Evolutionary conservation across 129 eudicot genomes (phyloP), one percentile per base, ranked within the genome.

Genomic region (Dittrichia graveolens): DNA sequence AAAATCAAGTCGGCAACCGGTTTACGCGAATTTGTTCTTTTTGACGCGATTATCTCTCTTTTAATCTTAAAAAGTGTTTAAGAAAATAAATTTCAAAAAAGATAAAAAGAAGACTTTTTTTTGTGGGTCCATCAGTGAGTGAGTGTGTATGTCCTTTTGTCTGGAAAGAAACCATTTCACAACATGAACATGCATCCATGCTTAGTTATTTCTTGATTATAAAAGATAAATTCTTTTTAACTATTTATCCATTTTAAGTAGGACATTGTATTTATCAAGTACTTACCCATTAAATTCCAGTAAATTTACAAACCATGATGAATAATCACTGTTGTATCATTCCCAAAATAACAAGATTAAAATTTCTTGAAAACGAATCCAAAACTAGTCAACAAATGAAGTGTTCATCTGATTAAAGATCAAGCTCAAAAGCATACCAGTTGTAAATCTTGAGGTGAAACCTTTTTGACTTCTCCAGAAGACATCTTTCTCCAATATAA

Each of bases 371-470:
- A 5, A 52, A 45, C 0, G 40, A 59, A 65, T 48, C 62, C 38
- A 58, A 46, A 48, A 61, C 10, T 44, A 69, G 53, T 6, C 7
- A 42, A 48, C 38, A 45, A n/a, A 53, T 8, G 12, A 67, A 31
- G 41, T 12, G 57, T 31, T 43, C 14, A 35, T 61, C 5, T 58
- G 0, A 57, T 40, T 48, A 70, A 16, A 78, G 61, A 43, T 64
- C 50, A 64, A 53, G 49, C 31, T 19, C 41, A 67, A 72, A 40
- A 63, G 75, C 89, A 75, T 86, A 91, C 98, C 96, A 89, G 72
- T 48, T 92, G 96, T 85, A 92, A 83, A 65, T 92, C 91, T 78
- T 92, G 79, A 64, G 80, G 82, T 24, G 98, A 89, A 66, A 89
- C 89, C 79, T 80, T 85, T 77, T 85, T 87, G 48, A 76, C 86